phyloP scores from a whole-genome alignment of 1,139 yeast genomes.

The Saccharomyces hybrid region DNA sequence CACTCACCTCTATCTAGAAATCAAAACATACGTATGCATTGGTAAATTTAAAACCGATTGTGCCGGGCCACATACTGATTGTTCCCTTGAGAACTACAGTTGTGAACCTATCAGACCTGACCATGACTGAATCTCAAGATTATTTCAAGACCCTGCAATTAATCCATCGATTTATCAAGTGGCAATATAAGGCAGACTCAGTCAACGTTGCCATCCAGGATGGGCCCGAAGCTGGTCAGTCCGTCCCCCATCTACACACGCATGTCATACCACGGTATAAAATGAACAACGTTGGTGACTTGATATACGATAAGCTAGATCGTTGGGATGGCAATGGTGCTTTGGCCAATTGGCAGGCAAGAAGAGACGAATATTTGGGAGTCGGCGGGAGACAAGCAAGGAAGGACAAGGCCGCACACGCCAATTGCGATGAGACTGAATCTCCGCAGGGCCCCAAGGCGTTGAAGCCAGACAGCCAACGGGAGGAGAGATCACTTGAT shows the following conservation, averaged over 20 bases:
- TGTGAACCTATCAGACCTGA: constrained; percentile 57
- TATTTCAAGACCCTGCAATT: constrained; percentile 68
- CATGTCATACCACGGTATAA: constrained; percentile 80
- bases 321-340: constrained; percentile 37
- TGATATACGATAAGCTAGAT: constrained; percentile 58
- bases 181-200: constrained; percentile 67
- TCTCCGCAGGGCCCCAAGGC: constrained; percentile 42
- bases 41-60: constrained; percentile 83
- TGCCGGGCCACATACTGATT: constrained; percentile 85
- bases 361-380: constrained; percentile 20
- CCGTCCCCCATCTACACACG: constrained; percentile 88
- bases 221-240: constrained; percentile 93
- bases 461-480: constrained; percentile 63
- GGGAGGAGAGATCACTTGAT: constrained; percentile 44
- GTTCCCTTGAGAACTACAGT: constrained; percentile 64
- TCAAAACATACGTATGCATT: constrained; percentile 64
- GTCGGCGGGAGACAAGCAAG: constrained; percentile 26
- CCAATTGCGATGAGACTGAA: constrained; percentile 44
- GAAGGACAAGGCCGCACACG: constrained; percentile 32
- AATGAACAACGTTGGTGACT: constrained; percentile 62
- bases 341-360: constrained; percentile 27
- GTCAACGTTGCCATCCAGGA: constrained; percentile 89
- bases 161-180: constrained; percentile 57
- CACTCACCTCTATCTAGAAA: constrained; percentile 21
- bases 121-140: constrained; percentile 66